phyloP scores from a whole-genome alignment of 371 early-diverging fungal genomes.

The Smittium mucronatum region DNA sequence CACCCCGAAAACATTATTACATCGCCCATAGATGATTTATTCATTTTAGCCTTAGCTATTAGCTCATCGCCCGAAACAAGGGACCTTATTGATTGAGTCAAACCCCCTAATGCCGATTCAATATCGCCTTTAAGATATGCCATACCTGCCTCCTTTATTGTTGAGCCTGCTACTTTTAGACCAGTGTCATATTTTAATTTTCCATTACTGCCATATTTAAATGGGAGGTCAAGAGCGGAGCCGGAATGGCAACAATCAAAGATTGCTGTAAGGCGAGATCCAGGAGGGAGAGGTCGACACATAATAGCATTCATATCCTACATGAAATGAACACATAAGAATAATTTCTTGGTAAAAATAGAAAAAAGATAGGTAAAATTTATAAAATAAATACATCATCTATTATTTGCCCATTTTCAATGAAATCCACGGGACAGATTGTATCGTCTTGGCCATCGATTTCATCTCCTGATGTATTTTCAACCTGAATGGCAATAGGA shows the following conservation, averaged over 20 bases:
- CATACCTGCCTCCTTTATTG: conserved; percentile 18
- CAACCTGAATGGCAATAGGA: conserved; percentile 15
- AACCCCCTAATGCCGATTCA: conserved; percentile 13
- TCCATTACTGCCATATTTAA: conserved; percentile 60
- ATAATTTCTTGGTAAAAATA: background rate
- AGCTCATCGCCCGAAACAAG: conserved; percentile 29
- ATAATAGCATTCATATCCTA: conserved; percentile 58
- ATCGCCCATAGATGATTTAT: conserved; percentile 53
- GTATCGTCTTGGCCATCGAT: conserved; percentile 72
- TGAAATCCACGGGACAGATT: conserved; percentile 76
- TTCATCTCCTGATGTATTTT: conserved; percentile 67
- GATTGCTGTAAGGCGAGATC: conserved; percentile 67
- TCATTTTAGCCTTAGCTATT: conserved; percentile 32
- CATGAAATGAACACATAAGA: background rate
- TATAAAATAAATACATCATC: conserved; percentile 48
- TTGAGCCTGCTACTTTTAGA: conserved; percentile 21
- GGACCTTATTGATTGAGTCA: conserved; percentile 25
- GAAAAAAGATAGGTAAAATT: background rate
- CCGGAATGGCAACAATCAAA: conserved; percentile 81
- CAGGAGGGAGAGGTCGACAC: conserved; percentile 71
- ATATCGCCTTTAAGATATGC: conserved; percentile 20
- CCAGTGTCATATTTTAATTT: conserved; percentile 35
- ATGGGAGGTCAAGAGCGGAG: conserved; percentile 76
- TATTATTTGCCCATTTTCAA: conserved; percentile 55
- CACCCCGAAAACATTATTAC: conserved; percentile 83